phyloP scores from a whole-genome alignment of 2,329 filamentous ascomycete species.

The Didymellaceae sp. region DNA sequence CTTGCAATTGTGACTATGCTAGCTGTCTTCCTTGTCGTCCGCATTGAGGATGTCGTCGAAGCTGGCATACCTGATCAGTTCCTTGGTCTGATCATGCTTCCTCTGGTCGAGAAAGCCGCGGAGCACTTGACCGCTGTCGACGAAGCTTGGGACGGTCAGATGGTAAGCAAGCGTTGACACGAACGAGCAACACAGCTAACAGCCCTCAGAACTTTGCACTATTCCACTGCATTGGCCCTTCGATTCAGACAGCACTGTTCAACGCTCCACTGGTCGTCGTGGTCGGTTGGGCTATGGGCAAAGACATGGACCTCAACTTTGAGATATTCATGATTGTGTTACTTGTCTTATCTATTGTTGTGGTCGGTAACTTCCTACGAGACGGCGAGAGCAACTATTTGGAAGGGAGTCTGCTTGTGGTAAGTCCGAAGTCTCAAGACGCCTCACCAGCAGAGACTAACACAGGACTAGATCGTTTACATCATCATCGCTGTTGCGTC shows the following conservation, averaged over 20 bases:
- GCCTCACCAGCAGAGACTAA: neutral
- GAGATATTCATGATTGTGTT: slow-evolving; percentile 86
- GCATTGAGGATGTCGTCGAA: slow-evolving; percentile 70
- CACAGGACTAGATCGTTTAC: slow-evolving; percentile 59
- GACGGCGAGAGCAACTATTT: slow-evolving; percentile 92
- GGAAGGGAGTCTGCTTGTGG: slow-evolving; percentile 79
- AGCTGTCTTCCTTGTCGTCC: slow-evolving; percentile 73
- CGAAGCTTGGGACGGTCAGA: slow-evolving; percentile 82
- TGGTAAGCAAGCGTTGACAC: slow-evolving; percentile 44
- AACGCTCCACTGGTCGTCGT: slow-evolving; percentile 85
- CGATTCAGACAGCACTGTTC: slow-evolving; percentile 87
- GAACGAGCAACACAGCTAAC: neutral
- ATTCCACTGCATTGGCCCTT: slow-evolving; percentile 83
- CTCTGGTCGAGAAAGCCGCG: slow-evolving; percentile 84
- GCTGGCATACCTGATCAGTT: slow-evolving; percentile 59
- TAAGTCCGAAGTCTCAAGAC: slow-evolving; percentile 17
- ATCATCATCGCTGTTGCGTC: slow-evolving; percentile 66
- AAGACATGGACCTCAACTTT: slow-evolving; percentile 80
- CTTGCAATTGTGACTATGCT: slow-evolving; percentile 75
- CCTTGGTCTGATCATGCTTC: slow-evolving; percentile 76
- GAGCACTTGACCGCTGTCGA: slow-evolving; percentile 85
- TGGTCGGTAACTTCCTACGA: slow-evolving; percentile 84
- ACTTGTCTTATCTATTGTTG: slow-evolving; percentile 81
- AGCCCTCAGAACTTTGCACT: slow-evolving; percentile 71
- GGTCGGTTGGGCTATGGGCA: slow-evolving; percentile 77